Conservation (phyloP, 192 early-diverging fungal genomes). For the Geosiphon pyriformis region DNA sequence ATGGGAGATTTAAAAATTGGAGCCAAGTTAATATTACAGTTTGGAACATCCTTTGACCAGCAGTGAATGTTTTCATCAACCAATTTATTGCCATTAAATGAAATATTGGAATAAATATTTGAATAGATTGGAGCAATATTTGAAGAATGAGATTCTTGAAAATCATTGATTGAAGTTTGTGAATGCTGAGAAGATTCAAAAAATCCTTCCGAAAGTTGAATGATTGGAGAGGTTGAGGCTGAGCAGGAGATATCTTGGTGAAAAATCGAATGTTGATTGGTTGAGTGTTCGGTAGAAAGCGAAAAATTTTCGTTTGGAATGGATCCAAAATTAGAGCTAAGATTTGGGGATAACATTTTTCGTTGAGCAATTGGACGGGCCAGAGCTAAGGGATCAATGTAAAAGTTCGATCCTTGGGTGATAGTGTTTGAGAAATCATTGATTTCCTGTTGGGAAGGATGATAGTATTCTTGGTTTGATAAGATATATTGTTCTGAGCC, state of each 20-base stretch:
- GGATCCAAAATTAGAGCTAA: neutral
- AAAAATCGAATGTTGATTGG: too few relatives aligned
- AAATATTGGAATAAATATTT: neutral
- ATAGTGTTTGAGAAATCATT: neutral
- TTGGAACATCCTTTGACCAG: neutral
- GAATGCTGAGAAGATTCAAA: neutral
- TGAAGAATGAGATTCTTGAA: too few relatives aligned
- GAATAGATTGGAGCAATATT: too few relatives aligned
- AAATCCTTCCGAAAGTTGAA: neutral
- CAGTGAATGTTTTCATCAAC: neutral
- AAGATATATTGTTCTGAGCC: neutral
- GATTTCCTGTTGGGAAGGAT: neutral
- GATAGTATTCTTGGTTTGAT: neutral
- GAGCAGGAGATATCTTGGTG: neutral
- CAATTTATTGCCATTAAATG: neutral
- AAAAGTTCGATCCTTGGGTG: neutral
- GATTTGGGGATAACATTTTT: neutral
- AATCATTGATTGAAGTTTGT: neutral
- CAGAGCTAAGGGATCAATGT: neutral
- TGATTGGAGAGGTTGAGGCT: neutral
- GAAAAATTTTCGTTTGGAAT: neutral
- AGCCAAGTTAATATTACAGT: too few relatives aligned
- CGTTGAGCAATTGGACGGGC: neutral
- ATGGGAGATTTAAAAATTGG: too few relatives aligned
- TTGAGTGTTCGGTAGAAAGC: neutral